Evolutionary conservation across 2,329 filamentous ascomycete genomes (phyloP).

Genomic region (Aureobasidium sp.): DNA sequence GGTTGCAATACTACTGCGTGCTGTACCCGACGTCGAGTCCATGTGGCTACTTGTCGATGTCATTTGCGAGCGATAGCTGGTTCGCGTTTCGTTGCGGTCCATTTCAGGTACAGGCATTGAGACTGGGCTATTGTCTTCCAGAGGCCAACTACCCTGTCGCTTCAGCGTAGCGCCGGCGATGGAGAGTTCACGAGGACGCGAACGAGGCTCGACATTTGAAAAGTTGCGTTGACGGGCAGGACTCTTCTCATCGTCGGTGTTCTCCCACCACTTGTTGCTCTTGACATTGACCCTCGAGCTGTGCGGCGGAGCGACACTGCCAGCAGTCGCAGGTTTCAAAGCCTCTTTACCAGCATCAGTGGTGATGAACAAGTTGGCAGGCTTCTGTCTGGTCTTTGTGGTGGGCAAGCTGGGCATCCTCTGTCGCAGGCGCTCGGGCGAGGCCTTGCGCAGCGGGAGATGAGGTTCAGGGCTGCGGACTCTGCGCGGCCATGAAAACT

Average conservation of each 20-base stretch:
- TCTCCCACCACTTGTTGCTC: slow-evolving; percentile 9
- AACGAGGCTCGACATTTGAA: background rate
- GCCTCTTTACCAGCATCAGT: background rate
- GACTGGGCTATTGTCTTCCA: background rate
- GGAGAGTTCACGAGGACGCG: background rate
- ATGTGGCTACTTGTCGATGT: slow-evolving; percentile 49
- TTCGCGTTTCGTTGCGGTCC: slow-evolving; percentile 36
- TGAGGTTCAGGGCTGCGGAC: slow-evolving; percentile 31
- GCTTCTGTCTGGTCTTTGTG: slow-evolving; percentile 3
- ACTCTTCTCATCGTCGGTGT: background rate
- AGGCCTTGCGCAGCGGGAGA: slow-evolving; percentile 31
- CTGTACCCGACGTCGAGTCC: slow-evolving; percentile 56
- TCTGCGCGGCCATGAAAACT: slow-evolving; percentile 6
- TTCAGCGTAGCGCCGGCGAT: background rate
- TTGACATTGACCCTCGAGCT: background rate
- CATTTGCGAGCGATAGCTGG: slow-evolving; percentile 51
- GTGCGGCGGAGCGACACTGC: slow-evolving; percentile 1
- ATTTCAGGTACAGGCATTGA: background rate
- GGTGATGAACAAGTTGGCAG: background rate
- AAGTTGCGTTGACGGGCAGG: slow-evolving; percentile 1
- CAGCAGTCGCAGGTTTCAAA: background rate
- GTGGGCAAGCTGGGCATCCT: slow-evolving; percentile 5
- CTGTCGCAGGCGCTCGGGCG: slow-evolving; percentile 31
- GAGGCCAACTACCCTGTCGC: slow-evolving; percentile 6
- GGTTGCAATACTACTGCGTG: slow-evolving; percentile 73